Evolutionary conservation across 2,329 filamentous ascomycete species (phyloP).

Genomic region (Penicillium vulpinum): DNA sequence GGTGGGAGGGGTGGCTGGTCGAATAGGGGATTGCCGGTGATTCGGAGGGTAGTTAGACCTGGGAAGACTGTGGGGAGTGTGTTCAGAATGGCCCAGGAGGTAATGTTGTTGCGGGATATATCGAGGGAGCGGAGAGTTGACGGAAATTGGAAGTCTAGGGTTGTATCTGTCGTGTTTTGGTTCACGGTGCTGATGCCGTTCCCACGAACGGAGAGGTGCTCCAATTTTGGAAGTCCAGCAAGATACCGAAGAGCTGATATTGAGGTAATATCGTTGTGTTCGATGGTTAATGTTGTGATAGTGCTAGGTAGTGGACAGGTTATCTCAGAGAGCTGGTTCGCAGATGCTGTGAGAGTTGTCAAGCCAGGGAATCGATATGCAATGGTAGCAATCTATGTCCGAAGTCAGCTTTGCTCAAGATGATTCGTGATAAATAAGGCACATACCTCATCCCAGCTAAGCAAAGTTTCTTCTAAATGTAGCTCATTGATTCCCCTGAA

Average conservation of each 20-base stretch:
- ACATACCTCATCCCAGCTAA: constrained; percentile 66
- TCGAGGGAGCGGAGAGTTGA: constrained; percentile 64
- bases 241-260: constrained; percentile 48
- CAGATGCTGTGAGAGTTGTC: constrained; percentile 36
- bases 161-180: constrained; percentile 35
- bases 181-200: constrained; percentile 63
- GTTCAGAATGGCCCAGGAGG: constrained; percentile 73
- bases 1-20: constrained; percentile 44
- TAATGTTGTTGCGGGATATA: constrained; percentile 69
- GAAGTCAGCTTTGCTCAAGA: constrained; percentile 1
- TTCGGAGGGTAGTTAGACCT: constrained; percentile 69
- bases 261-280: constrained; percentile 48
- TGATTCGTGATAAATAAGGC: constrained; percentile 1
- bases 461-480: constrained; percentile 65
- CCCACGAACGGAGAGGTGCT: constrained; percentile 65
- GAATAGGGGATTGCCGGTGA: constrained; percentile 85
- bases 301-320: constrained; percentile 31
- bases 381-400: constrained; percentile 36
- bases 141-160: constrained; percentile 52
- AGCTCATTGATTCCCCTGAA: constrained; percentile 61
- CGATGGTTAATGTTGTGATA: constrained; percentile 51
- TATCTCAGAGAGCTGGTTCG: constrained; percentile 38
- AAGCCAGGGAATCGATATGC: constrained; percentile 38
- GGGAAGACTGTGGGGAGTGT: constrained; percentile 68
- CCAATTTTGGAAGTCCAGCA: constrained; percentile 53